A percentile compares a stretch with the other conserved stretches of the same genome.
Conservation (phyloP, 192 early-diverging fungal species). For the Umbelopsis vinacea region DNA sequence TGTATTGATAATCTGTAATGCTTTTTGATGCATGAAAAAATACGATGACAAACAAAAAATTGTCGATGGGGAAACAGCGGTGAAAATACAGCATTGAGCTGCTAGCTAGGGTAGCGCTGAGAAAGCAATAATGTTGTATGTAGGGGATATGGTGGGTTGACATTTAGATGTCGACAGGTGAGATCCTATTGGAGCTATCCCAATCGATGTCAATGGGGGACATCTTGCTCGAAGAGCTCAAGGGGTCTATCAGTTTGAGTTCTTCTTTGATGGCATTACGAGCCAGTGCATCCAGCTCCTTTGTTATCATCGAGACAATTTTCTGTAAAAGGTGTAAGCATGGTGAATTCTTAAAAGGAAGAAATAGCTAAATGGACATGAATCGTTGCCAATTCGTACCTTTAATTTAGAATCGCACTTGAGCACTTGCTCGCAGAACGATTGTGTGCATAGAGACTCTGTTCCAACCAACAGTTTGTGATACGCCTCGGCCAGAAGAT, state of each 20-base stretch:
- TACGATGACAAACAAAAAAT: neutral
- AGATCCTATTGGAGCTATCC: conserved; percentile 10
- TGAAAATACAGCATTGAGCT: neutral
- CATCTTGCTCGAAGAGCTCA: conserved; percentile 37
- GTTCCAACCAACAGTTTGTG: conserved; percentile 44
- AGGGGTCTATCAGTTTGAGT: conserved; percentile 61
- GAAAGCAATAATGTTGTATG: too few species aligned
- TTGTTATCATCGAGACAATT: conserved; percentile 63
- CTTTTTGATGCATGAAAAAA: conserved; percentile 1
- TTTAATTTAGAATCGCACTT: conserved; percentile 71
- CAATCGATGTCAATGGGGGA: conserved; percentile 40
- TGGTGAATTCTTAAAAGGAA: neutral
- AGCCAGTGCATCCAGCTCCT: conserved; percentile 67
- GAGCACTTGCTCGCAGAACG: conserved; percentile 64
- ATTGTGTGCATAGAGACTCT: conserved; percentile 41
- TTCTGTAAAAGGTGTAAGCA: conserved; percentile 39
- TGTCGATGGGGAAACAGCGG: neutral
- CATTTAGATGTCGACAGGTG: neutral
- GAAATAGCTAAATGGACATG: neutral
- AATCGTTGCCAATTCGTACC: conserved; percentile 11
- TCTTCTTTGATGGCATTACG: conserved; percentile 65
- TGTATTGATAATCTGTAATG: neutral
- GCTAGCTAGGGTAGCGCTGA: neutral
- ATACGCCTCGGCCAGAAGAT: conserved; percentile 66
- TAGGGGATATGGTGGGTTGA: too few species aligned